phyloP scores from a whole-genome alignment of 2,329 filamentous ascomycete species.

The Verticillium albo-atrum region DNA sequence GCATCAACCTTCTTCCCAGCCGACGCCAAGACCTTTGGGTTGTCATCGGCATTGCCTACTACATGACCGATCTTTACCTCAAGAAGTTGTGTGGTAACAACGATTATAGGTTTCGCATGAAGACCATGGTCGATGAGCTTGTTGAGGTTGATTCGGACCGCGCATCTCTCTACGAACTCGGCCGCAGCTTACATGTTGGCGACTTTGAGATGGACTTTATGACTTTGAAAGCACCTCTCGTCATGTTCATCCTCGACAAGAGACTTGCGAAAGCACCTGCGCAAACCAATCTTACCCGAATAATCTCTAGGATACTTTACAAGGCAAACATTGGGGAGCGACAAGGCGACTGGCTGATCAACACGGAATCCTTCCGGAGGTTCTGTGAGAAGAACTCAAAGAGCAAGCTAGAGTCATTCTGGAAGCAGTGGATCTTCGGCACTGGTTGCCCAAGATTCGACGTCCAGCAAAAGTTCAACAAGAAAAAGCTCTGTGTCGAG shows the following conservation, averaged over 20 bases:
- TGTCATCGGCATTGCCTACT: conserved; percentile 84
- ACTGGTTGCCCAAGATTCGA: conserved; percentile 86
- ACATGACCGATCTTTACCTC: conserved; percentile 93
- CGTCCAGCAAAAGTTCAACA: conserved; percentile 89
- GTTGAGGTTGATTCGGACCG: conserved; percentile 77
- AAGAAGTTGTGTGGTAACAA: conserved; percentile 89
- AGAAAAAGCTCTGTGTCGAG: conserved; percentile 93
- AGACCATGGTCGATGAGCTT: conserved; percentile 75
- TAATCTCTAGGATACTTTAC: conserved; percentile 80
- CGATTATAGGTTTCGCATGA: conserved; percentile 87
- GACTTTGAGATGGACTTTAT: conserved; percentile 87
- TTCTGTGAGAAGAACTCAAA: conserved; percentile 86
- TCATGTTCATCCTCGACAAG: conserved; percentile 91
- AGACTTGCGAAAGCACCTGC: conserved; percentile 77
- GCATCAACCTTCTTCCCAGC: conserved; percentile 85
- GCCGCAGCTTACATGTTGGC: conserved; percentile 72
- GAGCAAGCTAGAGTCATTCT: conserved; percentile 83
- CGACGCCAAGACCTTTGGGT: conserved; percentile 81
- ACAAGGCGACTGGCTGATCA: conserved; percentile 67
- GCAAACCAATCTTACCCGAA: conserved; percentile 69
- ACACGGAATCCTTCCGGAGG: conserved; percentile 70
- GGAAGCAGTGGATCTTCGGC: conserved; percentile 86
- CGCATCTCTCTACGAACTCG: conserved; percentile 77
- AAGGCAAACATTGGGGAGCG: conserved; percentile 67
- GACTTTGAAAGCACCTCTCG: conserved; percentile 81